Evolutionary conservation across 2,329 filamentous ascomycete genomes (phyloP).

Genomic region (Ceratocystis cacaofunesta): DNA sequence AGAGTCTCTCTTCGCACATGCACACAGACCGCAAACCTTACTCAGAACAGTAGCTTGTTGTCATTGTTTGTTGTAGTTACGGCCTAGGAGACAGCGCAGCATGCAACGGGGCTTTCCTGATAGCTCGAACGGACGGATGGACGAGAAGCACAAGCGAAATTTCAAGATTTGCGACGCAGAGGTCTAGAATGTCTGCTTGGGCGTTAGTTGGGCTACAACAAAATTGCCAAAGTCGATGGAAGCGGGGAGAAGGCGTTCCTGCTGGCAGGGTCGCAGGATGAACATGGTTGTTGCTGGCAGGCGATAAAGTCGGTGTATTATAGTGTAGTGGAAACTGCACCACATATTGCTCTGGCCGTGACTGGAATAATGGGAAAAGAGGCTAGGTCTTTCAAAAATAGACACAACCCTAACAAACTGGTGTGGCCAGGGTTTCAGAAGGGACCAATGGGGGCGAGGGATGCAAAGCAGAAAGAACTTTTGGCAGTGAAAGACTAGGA

Average conservation of each 20-base stretch:
- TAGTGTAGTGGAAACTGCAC: not conserved
- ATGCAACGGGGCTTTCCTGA: not conserved
- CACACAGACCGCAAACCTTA: not conserved
- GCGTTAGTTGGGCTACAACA: not conserved
- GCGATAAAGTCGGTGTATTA: not conserved
- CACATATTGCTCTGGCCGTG: not conserved
- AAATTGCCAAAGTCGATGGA: not conserved
- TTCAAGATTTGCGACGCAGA: not conserved
- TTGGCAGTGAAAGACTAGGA: not conserved
- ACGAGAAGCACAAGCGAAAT: not conserved
- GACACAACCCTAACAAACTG: not conserved
- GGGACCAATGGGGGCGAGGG: not conserved
- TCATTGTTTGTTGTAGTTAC: constrained; percentile 1
- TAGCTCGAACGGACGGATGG: not conserved
- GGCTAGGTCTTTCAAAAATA: not conserved
- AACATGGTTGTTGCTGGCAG: not conserved
- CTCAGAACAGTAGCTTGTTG: not conserved
- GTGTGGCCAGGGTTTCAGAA: not conserved
- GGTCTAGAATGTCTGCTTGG: not conserved
- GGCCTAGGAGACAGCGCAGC: not conserved
- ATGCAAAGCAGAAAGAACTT: not conserved
- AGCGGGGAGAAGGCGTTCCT: not conserved
- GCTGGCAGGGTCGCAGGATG: not conserved
- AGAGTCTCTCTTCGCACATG: too few species aligned
- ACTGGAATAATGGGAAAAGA: not conserved